phyloP scores from a whole-genome alignment of 495 filamentous ascomycete species.

The Podospora conica region DNA sequence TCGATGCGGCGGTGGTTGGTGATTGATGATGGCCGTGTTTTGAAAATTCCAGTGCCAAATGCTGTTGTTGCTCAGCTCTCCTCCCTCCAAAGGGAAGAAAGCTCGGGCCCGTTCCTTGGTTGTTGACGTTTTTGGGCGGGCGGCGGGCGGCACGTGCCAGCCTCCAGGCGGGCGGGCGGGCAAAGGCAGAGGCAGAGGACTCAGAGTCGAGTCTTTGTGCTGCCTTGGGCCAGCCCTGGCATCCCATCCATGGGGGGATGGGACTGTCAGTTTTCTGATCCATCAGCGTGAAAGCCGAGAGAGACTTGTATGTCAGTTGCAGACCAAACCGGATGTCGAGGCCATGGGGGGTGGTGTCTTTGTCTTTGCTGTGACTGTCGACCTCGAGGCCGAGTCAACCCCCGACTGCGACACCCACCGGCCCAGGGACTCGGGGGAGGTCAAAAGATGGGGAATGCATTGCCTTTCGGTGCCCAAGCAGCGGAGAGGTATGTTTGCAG shows the following conservation, averaged over 20 bases:
- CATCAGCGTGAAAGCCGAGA: neutral
- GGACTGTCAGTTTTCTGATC: neutral
- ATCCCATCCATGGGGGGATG: neutral
- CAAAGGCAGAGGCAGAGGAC: neutral
- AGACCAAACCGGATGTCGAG: neutral
- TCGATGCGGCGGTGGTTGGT: constrained; percentile 30
- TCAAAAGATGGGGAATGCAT: neutral
- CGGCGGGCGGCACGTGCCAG: neutral
- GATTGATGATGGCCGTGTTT: neutral
- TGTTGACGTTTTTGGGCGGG: neutral
- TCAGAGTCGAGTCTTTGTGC: neutral
- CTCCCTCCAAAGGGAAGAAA: neutral
- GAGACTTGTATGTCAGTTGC: neutral
- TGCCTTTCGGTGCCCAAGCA: neutral
- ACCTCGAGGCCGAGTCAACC: no score
- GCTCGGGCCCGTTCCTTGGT: neutral
- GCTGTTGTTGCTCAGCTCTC: constrained; percentile 23
- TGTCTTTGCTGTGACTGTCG: no score
- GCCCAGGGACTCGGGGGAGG: neutral
- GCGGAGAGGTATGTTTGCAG: neutral
- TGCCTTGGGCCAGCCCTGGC: neutral
- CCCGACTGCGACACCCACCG: neutral
- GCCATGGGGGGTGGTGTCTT: neutral
- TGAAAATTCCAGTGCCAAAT: constrained; percentile 26
- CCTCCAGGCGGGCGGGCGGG: no score